Conservation (phyloP, 169 alveolate species). For the Babesia ovata region DNA sequence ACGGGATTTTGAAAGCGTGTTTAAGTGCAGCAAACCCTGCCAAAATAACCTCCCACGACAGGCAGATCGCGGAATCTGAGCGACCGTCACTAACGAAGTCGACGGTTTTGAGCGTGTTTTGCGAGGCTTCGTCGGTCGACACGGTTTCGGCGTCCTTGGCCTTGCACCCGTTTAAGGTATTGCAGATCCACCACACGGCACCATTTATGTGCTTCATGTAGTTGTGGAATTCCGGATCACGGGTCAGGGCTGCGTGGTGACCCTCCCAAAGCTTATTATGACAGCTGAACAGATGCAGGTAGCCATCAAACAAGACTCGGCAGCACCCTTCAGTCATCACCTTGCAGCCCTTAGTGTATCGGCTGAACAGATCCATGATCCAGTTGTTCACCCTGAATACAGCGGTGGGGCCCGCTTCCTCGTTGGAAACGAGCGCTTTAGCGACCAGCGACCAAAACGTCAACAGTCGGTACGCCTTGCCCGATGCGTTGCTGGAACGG, state of each 20-base stretch:
- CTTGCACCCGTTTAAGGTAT: constrained; percentile 17
- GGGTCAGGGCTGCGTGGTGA: constrained; percentile 13
- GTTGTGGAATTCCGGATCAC: constrained; percentile 27
- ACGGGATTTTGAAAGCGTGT: constrained; percentile 48
- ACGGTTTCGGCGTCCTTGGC: constrained; percentile 27
- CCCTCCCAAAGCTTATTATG: constrained; percentile 45
- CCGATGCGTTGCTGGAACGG: constrained; percentile 25
- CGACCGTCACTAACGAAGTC: constrained; percentile 13
- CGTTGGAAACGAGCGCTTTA: constrained; percentile 20
- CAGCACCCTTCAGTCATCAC: constrained; percentile 21
- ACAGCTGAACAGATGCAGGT: constrained; percentile 22
- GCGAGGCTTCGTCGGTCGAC: background rate
- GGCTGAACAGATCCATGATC: constrained; percentile 27
- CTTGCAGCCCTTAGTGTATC: constrained; percentile 31
- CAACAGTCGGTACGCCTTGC: constrained; percentile 28
- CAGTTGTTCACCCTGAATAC: constrained; percentile 30
- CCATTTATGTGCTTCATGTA: constrained; percentile 24
- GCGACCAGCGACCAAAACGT: constrained; percentile 25
- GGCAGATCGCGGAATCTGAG: background rate
- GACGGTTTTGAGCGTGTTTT: background rate
- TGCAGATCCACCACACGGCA: constrained; percentile 31
- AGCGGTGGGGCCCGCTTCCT: background rate
- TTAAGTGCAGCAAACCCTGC: constrained; percentile 26
- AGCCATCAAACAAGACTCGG: constrained; percentile 38
- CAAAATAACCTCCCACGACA: constrained; percentile 35